phyloP scores from a whole-genome alignment of 169 alveolate species.

The Cryptosporidium bovis region DNA sequence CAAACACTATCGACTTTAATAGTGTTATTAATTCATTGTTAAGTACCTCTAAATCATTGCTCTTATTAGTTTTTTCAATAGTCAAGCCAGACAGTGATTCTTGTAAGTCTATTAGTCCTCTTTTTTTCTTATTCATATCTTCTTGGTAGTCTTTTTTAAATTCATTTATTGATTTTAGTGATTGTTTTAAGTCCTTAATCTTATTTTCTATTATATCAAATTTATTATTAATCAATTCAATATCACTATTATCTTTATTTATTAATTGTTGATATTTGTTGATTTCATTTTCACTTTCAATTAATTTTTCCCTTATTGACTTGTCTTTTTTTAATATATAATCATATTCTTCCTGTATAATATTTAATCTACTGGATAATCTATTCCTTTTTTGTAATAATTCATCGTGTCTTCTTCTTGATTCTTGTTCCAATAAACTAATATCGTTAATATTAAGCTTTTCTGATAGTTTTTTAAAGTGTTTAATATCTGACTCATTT shows the following conservation, averaged over 20 bases:
- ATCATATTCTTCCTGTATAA: conserved; percentile 43
- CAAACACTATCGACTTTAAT: conserved; percentile 47
- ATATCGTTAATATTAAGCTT: conserved; percentile 57
- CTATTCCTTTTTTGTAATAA: conserved; percentile 46
- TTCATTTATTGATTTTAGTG: background rate
- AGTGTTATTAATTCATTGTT: conserved; percentile 37
- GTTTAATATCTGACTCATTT: conserved; percentile 24
- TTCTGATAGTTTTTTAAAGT: conserved; percentile 44
- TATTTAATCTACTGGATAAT: conserved; percentile 16
- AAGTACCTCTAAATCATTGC: conserved; percentile 24
- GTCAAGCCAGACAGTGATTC: background rate
- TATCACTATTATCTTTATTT: background rate
- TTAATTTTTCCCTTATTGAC: conserved; percentile 4
- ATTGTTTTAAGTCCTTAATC: conserved; percentile 56
- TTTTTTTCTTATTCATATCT: conserved; percentile 31
- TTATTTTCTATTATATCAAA: conserved; percentile 72
- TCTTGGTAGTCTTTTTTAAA: conserved; percentile 20
- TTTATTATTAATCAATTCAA: conserved; percentile 58
- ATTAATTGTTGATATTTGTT: conserved; percentile 16
- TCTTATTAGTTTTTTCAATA: conserved; percentile 26
- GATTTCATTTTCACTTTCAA: conserved; percentile 16
- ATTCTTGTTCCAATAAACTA: conserved; percentile 36
- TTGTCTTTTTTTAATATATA: conserved; percentile 11
- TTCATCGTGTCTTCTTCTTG: conserved; percentile 49
- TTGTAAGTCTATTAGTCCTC: conserved; percentile 11